Base-by-base conservation (phyloP, 1,139 yeast genomes). In the Torulaspora globosa region DNA sequence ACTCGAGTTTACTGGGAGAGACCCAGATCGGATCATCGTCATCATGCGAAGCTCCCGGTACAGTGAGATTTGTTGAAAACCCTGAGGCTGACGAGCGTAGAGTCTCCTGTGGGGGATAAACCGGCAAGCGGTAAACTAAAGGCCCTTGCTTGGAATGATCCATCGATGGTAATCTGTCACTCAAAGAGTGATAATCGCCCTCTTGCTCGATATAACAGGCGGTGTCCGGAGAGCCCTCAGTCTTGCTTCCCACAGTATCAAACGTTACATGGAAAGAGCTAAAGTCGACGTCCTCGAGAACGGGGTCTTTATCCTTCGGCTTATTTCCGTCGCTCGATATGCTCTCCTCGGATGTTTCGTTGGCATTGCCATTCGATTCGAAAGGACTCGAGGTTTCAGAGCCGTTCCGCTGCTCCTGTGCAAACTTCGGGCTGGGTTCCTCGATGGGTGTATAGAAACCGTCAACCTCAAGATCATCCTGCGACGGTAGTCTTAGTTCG, bases 21-120 rank as follows among this genome's bases (percentile, higher is more conserved):
- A 62, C 54, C 68, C 68, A 64, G 16, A 63, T 56, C 2, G 66
- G 63, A 27, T 62, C 67, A n/a, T 60, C 61, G 3, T 52, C 58
- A 14, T 18, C 37, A 23, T 15, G n/a, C 5, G 36, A 23, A 15
- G 10, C 28, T 7, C 14, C 35, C 14, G 33, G 24, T 35, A 31
- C 5, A 3, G 35, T 12, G 29, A 16, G 19, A 14, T 35, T 26
- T 19, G 8, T 30, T 30, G 21, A 24, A 10, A 31, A 10, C n/a
- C 19, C 19, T 12, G 48, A 24, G n/a, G 32, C 30, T 10, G 21
- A 31, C 12, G 41, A 23, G 15, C 23, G 14, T n/a, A 32, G 2
- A 4, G n/a, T 27, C 5, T 12, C 32, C 10, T 15, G 28, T 14
- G 16, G 18, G 11, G 18, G 26, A 29, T 36, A 26, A 7, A 14